Evolutionary conservation across 2,329 filamentous ascomycete species (phyloP), one percentile per base, ranked within the genome.

Genomic region (Aspergillus carbonarius): DNA sequence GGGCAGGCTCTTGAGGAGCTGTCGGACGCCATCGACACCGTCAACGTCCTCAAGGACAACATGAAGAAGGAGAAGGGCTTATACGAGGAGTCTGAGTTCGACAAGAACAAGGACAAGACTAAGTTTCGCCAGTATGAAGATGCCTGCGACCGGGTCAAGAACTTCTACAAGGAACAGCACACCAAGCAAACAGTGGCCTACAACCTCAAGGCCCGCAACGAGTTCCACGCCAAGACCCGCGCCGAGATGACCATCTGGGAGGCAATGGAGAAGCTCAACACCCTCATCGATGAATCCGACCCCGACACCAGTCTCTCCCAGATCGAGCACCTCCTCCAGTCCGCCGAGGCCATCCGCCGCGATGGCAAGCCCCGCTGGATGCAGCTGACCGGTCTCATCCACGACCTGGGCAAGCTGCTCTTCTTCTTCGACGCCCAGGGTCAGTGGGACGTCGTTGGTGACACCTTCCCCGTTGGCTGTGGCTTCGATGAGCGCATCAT

Each of bases 231-330:
- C 63, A 84, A 87, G 61, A 84, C 84, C 1, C 85, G 89, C 55
- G 86, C 88, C 15, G 83, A 89, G 74, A 91, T 96, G 90, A 89
- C 88, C 62, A 83, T 96, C 73, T 96, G 92, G 92, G 82, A 96
- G 74, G 92, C 92, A 18, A 95, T 96, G 78, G 91, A 96, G 83
- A 93, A 92, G 77, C 88, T 96, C 70, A 91, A 96, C 83, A 92
- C 89, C 0, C 84, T 96, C 54, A 90, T 96, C 74, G 92, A 96
- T 78, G 90, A 96, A 77, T 92, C 88, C 18, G 92, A 96, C 79
- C 92, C 92, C 1, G 92, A 96, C 78, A 96, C 92, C 47, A 86
- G 85, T 49, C 87, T 96, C 62, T 89, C 87, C 27, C 92, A 96
- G 79, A 96, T 96, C 72, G 89, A 96, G 77, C 92, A 96, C 76